Evolutionary conservation across 2,329 filamentous ascomycete species (phyloP).

Genomic region (Thermothelomyces thermophilus): DNA sequence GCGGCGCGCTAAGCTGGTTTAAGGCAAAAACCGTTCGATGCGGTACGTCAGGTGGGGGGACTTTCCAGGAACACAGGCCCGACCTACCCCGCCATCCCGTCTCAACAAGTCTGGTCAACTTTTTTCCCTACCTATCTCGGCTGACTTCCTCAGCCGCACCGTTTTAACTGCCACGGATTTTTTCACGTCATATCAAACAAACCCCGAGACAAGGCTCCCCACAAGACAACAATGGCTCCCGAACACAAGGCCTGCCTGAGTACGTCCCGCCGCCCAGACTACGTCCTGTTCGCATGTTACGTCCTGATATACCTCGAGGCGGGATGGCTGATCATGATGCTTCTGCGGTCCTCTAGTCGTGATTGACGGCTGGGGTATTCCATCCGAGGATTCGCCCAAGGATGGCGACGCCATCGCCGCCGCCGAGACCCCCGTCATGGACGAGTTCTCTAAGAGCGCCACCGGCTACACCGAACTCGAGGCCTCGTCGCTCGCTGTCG

Average conservation of each 20-base stretch:
- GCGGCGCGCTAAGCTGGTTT: conserved; percentile 4
- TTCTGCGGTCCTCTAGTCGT: conserved; percentile 64
- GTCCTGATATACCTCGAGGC: conserved; percentile 51
- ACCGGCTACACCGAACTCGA: conserved; percentile 90
- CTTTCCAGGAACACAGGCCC: not conserved
- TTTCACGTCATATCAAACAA: conserved; percentile 1
- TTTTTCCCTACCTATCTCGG: not conserved
- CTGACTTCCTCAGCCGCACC: not conserved
- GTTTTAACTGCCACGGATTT: not conserved
- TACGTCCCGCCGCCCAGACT: conserved; percentile 40
- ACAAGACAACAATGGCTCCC: conserved; percentile 45
- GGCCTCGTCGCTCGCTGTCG: conserved; percentile 91
- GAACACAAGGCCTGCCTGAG: conserved; percentile 57
- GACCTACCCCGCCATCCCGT: conserved; percentile 6
- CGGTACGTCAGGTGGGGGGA: conserved; percentile 12
- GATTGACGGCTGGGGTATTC: conserved; percentile 97
- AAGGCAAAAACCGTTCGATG: too few relatives aligned
- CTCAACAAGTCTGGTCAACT: not conserved
- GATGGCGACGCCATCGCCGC: conserved; percentile 93
- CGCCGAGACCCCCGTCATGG: conserved; percentile 91
- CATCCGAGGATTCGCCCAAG: conserved; percentile 70
- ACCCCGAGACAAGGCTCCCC: conserved; percentile 14
- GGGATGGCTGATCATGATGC: conserved; percentile 52
- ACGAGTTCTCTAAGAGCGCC: conserved; percentile 73
- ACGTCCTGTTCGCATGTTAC: conserved; percentile 43